Conservation (phyloP, 768 basidiomycete genomes). For the Boletus fagicola region DNA sequence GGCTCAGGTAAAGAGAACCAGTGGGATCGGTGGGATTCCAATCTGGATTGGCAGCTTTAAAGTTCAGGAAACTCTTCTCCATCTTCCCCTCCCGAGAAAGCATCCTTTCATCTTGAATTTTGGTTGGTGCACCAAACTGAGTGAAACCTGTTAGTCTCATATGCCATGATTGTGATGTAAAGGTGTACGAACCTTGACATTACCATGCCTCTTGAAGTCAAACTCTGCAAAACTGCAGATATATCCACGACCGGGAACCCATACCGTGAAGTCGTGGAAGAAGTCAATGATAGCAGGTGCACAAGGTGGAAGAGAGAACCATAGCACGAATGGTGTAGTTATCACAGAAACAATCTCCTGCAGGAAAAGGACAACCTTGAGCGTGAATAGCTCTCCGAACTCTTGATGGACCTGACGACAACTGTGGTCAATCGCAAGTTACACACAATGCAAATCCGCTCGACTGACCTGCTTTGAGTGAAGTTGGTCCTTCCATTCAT, state of each 20-base stretch:
- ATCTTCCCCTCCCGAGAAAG: conserved; percentile 94
- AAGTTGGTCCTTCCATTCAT: conserved; percentile 83
- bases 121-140: conserved; percentile 83
- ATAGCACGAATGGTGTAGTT: conserved; percentile 90
- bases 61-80: conserved; percentile 97
- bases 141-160: background rate
- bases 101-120: conserved; percentile 67
- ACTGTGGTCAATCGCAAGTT: background rate
- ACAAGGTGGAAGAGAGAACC: conserved; percentile 87
- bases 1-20: conserved; percentile 84
- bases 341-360: conserved; percentile 90
- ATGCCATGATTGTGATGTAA: background rate
- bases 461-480: conserved; percentile 78
- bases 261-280: conserved; percentile 96
- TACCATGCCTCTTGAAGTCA: conserved; percentile 93
- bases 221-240: conserved; percentile 99
- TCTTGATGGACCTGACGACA: conserved; percentile 73
- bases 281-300: conserved; percentile 94
- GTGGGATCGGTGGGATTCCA: conserved; percentile 93
- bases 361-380: conserved; percentile 85
- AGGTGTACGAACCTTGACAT: conserved; percentile 64
- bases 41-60: conserved; percentile 94
- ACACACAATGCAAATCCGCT: background rate
- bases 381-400: conserved; percentile 89
- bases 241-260: conserved; percentile 94